Conservation (phyloP, 2,329 filamentous ascomycete species). For the Trichoderma lentiforme region DNA sequence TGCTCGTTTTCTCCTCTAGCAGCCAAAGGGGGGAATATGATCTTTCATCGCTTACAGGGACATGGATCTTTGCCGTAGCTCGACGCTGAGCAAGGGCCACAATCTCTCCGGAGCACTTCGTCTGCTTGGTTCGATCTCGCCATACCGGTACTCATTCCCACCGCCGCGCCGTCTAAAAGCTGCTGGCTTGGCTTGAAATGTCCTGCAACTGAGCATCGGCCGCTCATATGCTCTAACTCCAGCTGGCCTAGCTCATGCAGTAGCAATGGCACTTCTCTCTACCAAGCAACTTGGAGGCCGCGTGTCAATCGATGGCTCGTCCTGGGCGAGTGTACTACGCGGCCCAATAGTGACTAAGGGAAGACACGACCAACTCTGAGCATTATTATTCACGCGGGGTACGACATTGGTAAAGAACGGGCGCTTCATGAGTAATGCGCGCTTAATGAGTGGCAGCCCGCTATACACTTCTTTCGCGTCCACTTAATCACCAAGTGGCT, state of each 20-base stretch:
- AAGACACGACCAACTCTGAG: background rate
- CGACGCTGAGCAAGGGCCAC: background rate
- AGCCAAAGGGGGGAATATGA: background rate
- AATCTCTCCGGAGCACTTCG: background rate
- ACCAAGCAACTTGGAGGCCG: background rate
- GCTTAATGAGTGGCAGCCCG: background rate
- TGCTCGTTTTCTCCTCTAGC: background rate
- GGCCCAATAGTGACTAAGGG: background rate
- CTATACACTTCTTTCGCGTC: background rate
- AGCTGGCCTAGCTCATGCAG: background rate
- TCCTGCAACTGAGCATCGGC: background rate
- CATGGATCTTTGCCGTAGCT: background rate
- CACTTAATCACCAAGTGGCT: background rate
- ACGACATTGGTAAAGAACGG: background rate
- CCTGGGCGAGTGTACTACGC: background rate
- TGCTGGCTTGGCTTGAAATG: background rate
- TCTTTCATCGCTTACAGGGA: background rate
- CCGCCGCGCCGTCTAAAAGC: background rate
- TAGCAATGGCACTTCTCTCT: background rate
- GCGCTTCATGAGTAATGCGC: background rate
- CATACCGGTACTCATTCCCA: background rate
- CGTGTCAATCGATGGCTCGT: background rate
- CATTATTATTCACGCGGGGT: background rate
- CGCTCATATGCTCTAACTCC: background rate
- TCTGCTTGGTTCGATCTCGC: background rate